A percentile compares a stretch with the other conserved stretches of the same genome.
Evolutionary conservation across 305 asterid genomes (phyloP).

Genomic region (Fraxinus paxiana): DNA sequence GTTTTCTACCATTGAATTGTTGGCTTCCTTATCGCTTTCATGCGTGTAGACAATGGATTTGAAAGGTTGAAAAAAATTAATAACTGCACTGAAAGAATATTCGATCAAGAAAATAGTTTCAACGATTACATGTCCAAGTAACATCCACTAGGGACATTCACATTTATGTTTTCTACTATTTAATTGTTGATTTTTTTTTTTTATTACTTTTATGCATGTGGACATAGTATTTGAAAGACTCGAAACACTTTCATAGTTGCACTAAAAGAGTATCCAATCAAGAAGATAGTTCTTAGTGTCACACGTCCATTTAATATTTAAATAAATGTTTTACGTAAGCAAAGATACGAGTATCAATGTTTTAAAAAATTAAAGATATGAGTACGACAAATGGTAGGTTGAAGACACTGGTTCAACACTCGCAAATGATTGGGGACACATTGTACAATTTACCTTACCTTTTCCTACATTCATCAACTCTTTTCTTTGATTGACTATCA

Average conservation of each 20-base stretch:
- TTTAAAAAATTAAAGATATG: not conserved
- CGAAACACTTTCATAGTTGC: not conserved
- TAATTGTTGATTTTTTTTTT: not conserved
- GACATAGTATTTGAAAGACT: not conserved
- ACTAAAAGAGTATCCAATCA: not conserved
- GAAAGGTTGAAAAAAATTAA: not conserved
- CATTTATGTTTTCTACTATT: not conserved
- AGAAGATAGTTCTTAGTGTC: not conserved
- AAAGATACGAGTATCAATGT: not conserved
- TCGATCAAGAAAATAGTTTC: not conserved
- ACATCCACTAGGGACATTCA: not conserved
- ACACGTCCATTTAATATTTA: not conserved
- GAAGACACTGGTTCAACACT: not conserved
- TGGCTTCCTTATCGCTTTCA: not conserved
- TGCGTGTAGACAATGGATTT: not conserved
- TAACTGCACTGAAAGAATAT: not conserved
- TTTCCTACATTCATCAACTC: not conserved
- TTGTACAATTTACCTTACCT: not conserved
- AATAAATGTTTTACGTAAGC: not conserved
- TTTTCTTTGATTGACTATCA: not conserved
- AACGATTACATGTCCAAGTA: not conserved
- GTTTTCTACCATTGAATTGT: not conserved
- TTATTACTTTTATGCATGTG: not conserved
- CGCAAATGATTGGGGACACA: not conserved
- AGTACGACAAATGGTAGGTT: not conserved